Conservation (phyloP, 257 asterid genomes). For the Forsythia suspensa region DNA sequence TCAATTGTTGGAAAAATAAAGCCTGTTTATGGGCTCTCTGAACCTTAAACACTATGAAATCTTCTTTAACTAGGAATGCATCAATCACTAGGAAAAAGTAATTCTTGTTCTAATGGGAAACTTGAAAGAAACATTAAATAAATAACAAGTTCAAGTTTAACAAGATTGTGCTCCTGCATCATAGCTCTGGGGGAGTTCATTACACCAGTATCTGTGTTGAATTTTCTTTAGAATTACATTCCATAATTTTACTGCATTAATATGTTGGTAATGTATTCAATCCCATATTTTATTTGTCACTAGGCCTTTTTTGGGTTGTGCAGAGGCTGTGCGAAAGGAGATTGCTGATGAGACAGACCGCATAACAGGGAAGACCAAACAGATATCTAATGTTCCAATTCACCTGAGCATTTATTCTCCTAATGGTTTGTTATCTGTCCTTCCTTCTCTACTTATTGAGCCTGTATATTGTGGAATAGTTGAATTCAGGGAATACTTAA, state of each 20-base stretch:
- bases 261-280: slow-evolving; percentile 21
- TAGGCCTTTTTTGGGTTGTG: slow-evolving; percentile 39
- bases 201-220: neutral
- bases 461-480: slow-evolving; percentile 14
- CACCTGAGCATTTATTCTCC: slow-evolving; percentile 97
- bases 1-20: neutral
- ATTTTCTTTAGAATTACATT: slow-evolving; percentile 17
- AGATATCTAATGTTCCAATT: slow-evolving; percentile 89
- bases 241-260: slow-evolving; percentile 22
- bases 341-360: slow-evolving; percentile 96
- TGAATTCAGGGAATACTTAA: slow-evolving; percentile 12
- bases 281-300: slow-evolving; percentile 25
- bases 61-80: neutral
- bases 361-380: slow-evolving; percentile 83
- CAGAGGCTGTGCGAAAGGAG: slow-evolving; percentile 93
- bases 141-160: neutral
- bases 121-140: neutral
- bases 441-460: slow-evolving; percentile 15
- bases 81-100: neutral
- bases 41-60: neutral
- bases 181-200: neutral
- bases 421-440: slow-evolving; percentile 57
- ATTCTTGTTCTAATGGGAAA: neutral
- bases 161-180: neutral
- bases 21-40: neutral